Conservation (phyloP, 139 green algal genomes). For the Pycnococcus provasolii region DNA sequence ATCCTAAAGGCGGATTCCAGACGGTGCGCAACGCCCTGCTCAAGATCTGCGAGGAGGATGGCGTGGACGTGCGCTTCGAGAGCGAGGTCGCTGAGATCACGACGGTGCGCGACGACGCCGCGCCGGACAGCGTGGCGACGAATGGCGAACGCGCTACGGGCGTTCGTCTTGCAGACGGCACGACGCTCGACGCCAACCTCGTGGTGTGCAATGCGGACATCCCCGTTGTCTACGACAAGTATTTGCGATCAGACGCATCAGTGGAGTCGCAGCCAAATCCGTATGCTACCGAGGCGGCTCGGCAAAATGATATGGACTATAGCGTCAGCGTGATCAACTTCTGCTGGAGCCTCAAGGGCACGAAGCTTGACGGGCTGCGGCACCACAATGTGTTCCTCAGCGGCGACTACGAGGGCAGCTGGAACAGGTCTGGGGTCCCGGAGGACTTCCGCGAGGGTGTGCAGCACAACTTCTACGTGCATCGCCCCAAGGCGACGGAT, state of each 20-base stretch:
- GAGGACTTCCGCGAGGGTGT: conserved; percentile 32
- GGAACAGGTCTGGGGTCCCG: conserved; percentile 14
- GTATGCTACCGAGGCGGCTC: background rate
- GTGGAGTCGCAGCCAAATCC: background rate
- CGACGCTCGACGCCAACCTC: conserved; percentile 40
- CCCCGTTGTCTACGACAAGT: conserved; percentile 22
- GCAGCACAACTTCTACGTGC: conserved; percentile 78
- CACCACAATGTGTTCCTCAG: conserved; percentile 85
- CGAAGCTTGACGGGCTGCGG: conserved; percentile 32
- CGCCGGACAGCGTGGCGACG: too few species aligned
- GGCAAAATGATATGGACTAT: conserved; percentile 39
- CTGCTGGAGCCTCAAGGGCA: conserved; percentile 48
- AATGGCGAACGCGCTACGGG: conserved; percentile 33
- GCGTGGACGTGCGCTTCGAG: conserved; percentile 25
- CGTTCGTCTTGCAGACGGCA: conserved; percentile 43
- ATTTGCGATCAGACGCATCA: conserved; percentile 5
- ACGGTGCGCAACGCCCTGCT: conserved; percentile 32
- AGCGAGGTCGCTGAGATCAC: conserved; percentile 31
- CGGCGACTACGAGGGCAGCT: conserved; percentile 29
- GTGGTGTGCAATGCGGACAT: conserved; percentile 49
- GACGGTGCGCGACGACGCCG: background rate
- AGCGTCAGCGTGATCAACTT: conserved; percentile 62
- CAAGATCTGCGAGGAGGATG: conserved; percentile 35
- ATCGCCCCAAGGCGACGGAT: conserved; percentile 61
- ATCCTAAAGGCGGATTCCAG: conserved; percentile 65